A percentile compares a stretch with the other conserved stretches of the same genome.
These are phyloP conservation scores for Xylaria curta DNA, from an alignment of 495 filamentous ascomycete genomes.

Conservation along the genomic window DNA sequence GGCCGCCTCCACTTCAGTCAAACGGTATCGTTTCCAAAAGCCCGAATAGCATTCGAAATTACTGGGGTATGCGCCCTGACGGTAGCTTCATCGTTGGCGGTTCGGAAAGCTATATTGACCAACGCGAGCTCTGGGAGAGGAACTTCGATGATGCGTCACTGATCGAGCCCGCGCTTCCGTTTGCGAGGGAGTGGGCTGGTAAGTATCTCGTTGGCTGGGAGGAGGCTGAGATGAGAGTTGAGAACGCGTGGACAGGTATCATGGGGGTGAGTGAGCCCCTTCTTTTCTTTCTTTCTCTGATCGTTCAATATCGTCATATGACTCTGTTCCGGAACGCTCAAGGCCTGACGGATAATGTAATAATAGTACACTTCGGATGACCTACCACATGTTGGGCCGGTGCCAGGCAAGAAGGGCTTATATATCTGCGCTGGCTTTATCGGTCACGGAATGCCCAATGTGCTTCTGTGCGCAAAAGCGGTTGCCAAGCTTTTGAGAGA, in stretches of 20 bases:
- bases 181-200: constrained; percentile 59
- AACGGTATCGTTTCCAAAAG: constrained; percentile 13
- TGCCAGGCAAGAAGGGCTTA: constrained; percentile 51
- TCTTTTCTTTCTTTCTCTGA: not conserved
- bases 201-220: constrained; percentile 59
- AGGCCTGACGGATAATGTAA: constrained; percentile 1
- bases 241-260: constrained; percentile 61
- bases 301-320: not conserved
- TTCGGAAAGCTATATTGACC: constrained; percentile 45
- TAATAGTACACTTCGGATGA: constrained; percentile 46
- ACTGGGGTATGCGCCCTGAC: constrained; percentile 58
- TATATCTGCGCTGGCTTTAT: constrained; percentile 57
- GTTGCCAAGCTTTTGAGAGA: constrained; percentile 52
- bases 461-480: constrained; percentile 53
- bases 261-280: constrained; percentile 35
- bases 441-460: constrained; percentile 59
- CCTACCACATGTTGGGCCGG: constrained; percentile 52
- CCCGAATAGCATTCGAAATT: constrained; percentile 35
- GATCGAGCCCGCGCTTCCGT: constrained; percentile 47
- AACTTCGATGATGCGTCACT: constrained; percentile 56
- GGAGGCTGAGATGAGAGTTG: constrained; percentile 47
- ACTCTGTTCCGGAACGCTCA: not conserved
- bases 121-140: constrained; percentile 54
- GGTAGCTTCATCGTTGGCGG: constrained; percentile 63
- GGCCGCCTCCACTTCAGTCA: constrained; percentile 8